Base-by-base conservation (phyloP, 768 basidiomycete species). In the Ramaria sp. region DNA sequence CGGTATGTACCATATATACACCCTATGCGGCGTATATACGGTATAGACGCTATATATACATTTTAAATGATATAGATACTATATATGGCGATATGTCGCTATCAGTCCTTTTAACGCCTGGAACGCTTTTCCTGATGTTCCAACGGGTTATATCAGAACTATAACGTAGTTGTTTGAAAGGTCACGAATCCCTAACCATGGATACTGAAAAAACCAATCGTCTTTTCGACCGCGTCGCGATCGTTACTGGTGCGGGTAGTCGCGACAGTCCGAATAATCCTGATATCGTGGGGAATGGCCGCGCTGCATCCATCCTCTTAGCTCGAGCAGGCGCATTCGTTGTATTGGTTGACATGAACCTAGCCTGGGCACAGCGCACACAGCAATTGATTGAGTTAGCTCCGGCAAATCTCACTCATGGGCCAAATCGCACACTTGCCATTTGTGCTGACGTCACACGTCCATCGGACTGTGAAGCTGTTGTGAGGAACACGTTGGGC, bases 401-500 rank as follows among this genome's bases (percentile, higher is more conserved):
- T 49, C 48, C 48, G 7, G 48, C 48, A 49, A 17, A 24, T 49
- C 48, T 49, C 27, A 30, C 3, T 49, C 48, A 49, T 49, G 48
- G 48, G 48, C 22, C 48, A 30, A 33, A 49, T 30, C 48, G 48
- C 27, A 49, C 48, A 24, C 48, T 49, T 11, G 48, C 24, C 11
- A 24, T 49, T n/a, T 3, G 9, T 17, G 48, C 48, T 24, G 48
- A 49, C n/a, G 48, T 49, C 53, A 42, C 53, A 19, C 38, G 12
- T 15, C 41, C 37, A 45, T 24, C 30, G 30, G 53, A 54, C 17
- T 54, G 39, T 46, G 70, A 80, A 61, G 64, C 68, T 2, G 66
- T 79, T 55, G 67, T 83, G 56, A 71, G 78, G 7, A 65, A 70
- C 47, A 81, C 83, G 63, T 61, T 81, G 10, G 59, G 69, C 33